phyloP scores from a whole-genome alignment of 306 rosid species.

The Cajanus cajan region DNA sequence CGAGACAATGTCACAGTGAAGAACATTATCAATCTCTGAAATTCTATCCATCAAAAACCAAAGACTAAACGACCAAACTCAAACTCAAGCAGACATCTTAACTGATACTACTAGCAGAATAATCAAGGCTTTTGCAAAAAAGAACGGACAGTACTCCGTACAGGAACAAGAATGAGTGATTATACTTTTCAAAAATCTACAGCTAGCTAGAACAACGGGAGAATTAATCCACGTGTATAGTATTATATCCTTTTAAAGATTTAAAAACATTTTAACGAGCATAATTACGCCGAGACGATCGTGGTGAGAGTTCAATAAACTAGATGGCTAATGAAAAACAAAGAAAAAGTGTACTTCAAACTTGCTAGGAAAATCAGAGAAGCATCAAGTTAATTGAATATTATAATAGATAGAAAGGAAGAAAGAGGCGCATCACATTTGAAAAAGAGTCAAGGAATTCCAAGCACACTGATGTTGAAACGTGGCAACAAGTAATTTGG shows the following conservation, averaged over 20 bases:
- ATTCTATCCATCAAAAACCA: neutral
- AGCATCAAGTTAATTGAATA: neutral
- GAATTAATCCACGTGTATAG: neutral
- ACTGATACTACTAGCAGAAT: neutral
- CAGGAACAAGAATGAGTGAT: neutral
- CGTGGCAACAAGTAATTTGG: neutral
- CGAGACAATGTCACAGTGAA: neutral
- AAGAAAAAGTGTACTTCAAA: neutral
- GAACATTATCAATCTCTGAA: neutral
- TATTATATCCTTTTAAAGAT: neutral
- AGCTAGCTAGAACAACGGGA: neutral
- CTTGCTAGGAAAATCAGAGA: neutral
- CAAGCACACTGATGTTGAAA: neutral
- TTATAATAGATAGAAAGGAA: neutral
- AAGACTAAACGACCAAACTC: neutral
- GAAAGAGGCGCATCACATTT: neutral
- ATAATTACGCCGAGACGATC: neutral
- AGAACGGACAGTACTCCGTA: neutral
- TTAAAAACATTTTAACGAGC: neutral
- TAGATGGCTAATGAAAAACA: neutral
- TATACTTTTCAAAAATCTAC: neutral
- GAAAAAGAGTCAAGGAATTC: neutral
- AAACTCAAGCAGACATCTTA: slow-evolving; percentile 6
- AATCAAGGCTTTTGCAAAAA: neutral
- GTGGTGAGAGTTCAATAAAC: neutral